Conservation (phyloP, 768 basidiomycete species). For the Mycena filopes region DNA sequence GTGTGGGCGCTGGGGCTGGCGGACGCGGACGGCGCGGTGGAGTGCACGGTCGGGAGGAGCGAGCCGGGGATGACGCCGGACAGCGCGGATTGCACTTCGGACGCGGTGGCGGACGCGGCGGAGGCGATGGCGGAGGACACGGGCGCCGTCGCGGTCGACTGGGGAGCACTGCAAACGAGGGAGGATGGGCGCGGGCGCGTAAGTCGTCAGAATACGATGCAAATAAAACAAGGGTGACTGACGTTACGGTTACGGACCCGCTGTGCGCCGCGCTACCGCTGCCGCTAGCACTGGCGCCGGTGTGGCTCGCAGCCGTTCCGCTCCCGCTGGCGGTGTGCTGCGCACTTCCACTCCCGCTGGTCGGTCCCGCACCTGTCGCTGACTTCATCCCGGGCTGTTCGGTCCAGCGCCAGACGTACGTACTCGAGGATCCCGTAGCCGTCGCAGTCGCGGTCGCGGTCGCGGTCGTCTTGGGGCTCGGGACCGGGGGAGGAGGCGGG, state of each 20-base stretch:
- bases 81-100: too few species aligned
- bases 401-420: background rate
- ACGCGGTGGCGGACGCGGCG: background rate
- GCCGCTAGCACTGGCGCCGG: too few species aligned
- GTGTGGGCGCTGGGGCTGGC: background rate
- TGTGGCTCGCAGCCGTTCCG: too few species aligned
- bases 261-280: background rate
- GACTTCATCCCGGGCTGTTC: background rate
- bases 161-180: too few species aligned
- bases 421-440: background rate
- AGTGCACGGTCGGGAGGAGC: too few species aligned
- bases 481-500: background rate
- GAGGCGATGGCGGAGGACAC: background rate
- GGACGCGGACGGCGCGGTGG: background rate
- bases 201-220: too few species aligned
- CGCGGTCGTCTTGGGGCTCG: background rate
- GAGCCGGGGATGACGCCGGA: too few species aligned
- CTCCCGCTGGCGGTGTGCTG: too few species aligned
- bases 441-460: background rate
- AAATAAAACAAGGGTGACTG: background rate
- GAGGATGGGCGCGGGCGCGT: too few species aligned
- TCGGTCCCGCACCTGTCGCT: background rate
- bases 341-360: background rate
- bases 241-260: background rate
- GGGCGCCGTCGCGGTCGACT: background rate